These are phyloP conservation scores for Salix dunnii DNA, from an alignment of 345 rosid genomes.

Conservation along the genomic window DNA sequence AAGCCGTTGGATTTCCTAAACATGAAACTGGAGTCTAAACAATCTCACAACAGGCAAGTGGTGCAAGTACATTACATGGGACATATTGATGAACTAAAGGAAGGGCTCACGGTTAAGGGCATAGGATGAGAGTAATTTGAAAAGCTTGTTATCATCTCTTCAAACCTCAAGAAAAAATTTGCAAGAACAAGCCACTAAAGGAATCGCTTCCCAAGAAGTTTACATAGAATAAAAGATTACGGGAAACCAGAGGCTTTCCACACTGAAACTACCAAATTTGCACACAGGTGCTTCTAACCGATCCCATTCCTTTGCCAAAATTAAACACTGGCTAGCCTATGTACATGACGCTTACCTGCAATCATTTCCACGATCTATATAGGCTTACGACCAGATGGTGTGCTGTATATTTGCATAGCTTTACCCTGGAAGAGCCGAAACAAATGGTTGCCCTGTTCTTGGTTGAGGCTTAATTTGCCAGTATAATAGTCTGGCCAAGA, in stretches of 20 bases:
- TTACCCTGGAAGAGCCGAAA: conserved; percentile 46
- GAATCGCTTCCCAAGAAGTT: conserved; percentile 25
- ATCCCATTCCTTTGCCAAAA: conserved; percentile 4
- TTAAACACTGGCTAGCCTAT: conserved; percentile 8
- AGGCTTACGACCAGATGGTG: conserved; percentile 34
- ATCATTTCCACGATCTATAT: conserved; percentile 33
- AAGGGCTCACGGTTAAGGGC: neutral
- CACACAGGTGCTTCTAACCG: conserved; percentile 54
- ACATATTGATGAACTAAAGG: neutral
- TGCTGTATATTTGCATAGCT: conserved; percentile 78
- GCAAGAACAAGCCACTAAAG: conserved; percentile 30
- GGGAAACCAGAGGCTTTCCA: conserved; percentile 51
- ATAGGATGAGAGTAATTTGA: neutral
- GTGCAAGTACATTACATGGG: neutral
- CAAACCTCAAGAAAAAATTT: conserved; percentile 9
- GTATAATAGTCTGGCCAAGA: conserved; percentile 16
- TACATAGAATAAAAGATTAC: conserved; percentile 14
- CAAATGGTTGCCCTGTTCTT: conserved; percentile 29
- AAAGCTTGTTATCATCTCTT: neutral
- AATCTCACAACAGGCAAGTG: neutral
- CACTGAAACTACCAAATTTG: conserved; percentile 26
- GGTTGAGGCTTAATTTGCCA: conserved; percentile 21
- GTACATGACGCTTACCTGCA: conserved; percentile 31
- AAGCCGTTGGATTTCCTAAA: neutral
- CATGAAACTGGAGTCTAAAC: neutral